Conservation (phyloP, 2,329 filamentous ascomycete species). For the Davidsoniella neocaledoniae region DNA sequence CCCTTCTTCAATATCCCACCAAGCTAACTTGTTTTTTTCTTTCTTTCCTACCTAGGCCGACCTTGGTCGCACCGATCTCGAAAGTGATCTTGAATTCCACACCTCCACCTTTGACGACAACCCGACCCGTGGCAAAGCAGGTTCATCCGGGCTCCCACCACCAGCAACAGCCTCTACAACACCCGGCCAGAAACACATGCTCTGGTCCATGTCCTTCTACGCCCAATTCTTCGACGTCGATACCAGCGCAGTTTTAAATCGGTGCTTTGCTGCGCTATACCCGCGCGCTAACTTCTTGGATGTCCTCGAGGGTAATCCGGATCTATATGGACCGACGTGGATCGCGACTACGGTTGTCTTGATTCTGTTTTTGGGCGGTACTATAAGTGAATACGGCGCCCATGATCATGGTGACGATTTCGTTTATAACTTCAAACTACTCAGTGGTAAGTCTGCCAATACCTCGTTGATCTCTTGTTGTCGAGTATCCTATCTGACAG, state of each 20-base stretch:
- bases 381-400: slow-evolving; percentile 79
- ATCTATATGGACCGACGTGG: slow-evolving; percentile 95
- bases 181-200: slow-evolving; percentile 53
- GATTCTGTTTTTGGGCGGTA: slow-evolving; percentile 87
- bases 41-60: slow-evolving; percentile 48
- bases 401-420: slow-evolving; percentile 54
- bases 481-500: background rate
- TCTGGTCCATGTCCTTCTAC: slow-evolving; percentile 90
- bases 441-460: slow-evolving; percentile 48
- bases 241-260: slow-evolving; percentile 70
- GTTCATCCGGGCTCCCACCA: slow-evolving; percentile 34
- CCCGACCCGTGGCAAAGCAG: slow-evolving; percentile 30
- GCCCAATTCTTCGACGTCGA: slow-evolving; percentile 98
- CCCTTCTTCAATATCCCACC: slow-evolving; percentile 9
- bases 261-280: slow-evolving; percentile 78
- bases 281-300: slow-evolving; percentile 92
- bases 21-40: slow-evolving; percentile 14
- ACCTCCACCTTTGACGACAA: slow-evolving; percentile 65
- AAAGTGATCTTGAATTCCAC: slow-evolving; percentile 99
- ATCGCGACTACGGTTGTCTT: slow-evolving; percentile 95
- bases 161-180: slow-evolving; percentile 35
- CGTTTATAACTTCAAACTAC: slow-evolving; percentile 75
- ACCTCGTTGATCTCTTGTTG: background rate
- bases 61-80: slow-evolving; percentile 91
- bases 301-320: slow-evolving; percentile 88